phyloP scores from a whole-genome alignment of 768 basidiomycete genomes.

The Serendipita indica region DNA sequence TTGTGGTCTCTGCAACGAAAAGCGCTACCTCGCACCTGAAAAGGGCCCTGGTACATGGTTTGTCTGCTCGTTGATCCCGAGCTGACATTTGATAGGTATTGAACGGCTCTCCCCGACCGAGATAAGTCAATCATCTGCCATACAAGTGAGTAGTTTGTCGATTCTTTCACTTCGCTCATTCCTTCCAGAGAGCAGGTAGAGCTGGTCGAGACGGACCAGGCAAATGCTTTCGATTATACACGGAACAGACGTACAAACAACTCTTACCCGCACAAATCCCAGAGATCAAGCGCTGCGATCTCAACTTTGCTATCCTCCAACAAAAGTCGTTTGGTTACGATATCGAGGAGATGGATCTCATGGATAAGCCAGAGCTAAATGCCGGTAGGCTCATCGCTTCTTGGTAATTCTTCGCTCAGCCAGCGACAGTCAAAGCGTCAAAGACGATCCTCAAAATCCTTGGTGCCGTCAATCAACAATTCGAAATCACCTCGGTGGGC shows the following conservation, averaged over 20 bases:
- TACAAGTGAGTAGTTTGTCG: slow-evolving; percentile 25
- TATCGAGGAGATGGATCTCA: slow-evolving; percentile 65
- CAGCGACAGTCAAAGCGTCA: slow-evolving; percentile 38
- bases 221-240: slow-evolving; percentile 84
- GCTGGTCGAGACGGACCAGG: slow-evolving; percentile 88
- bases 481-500: slow-evolving; percentile 55
- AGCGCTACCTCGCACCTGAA: slow-evolving; percentile 57
- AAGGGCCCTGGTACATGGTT: slow-evolving; percentile 45
- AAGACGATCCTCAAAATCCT: slow-evolving; percentile 63
- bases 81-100: slow-evolving; percentile 39
- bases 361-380: slow-evolving; percentile 71
- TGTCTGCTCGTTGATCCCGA: not conserved
- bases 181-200: slow-evolving; percentile 69
- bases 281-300: slow-evolving; percentile 78
- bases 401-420: not conserved
- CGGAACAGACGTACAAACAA: slow-evolving; percentile 56
- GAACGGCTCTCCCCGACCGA: slow-evolving; percentile 72
- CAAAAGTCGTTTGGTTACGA: slow-evolving; percentile 74
- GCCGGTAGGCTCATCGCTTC: slow-evolving; percentile 38
- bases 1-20: slow-evolving; percentile 92
- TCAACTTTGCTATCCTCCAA: slow-evolving; percentile 72
- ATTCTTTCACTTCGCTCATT: not conserved
- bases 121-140: slow-evolving; percentile 80
- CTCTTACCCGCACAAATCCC: slow-evolving; percentile 61
- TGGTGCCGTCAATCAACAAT: slow-evolving; percentile 56